phyloP scores from a whole-genome alignment of 345 rosid genomes.

The Bruguiera gymnorhiza region DNA sequence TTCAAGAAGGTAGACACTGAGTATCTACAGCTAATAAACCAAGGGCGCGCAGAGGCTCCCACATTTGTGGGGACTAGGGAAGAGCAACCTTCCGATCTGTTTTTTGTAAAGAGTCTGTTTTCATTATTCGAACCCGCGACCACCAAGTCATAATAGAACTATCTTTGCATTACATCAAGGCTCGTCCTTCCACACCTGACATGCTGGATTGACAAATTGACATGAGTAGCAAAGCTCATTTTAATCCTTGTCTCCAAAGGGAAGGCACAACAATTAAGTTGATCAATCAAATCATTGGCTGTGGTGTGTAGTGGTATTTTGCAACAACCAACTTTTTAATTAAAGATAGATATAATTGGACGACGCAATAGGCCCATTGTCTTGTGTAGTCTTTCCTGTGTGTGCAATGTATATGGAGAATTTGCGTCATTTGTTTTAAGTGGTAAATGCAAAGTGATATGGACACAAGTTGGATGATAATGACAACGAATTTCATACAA shows the following conservation, averaged over 20 bases:
- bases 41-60: too few species aligned
- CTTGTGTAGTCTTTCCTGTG: not conserved
- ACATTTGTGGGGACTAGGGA: too few species aligned
- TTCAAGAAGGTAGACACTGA: too few species aligned
- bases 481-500: not conserved
- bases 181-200: too few species aligned
- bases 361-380: not conserved
- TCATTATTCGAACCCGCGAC: too few species aligned
- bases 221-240: not conserved
- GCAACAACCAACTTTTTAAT: not conserved
- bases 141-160: too few species aligned
- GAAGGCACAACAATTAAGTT: not conserved
- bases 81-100: too few species aligned
- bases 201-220: too few species aligned
- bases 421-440: not conserved
- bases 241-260: not conserved
- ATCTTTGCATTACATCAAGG: too few species aligned
- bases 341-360: not conserved
- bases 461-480: not conserved
- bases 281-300: not conserved
- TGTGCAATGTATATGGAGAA: not conserved
- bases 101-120: too few species aligned
- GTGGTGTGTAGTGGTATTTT: not conserved
- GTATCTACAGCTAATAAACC: too few species aligned
- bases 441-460: not conserved